phyloP scores from a whole-genome alignment of 148 eudicot species.

The Camellia granthamiana region DNA sequence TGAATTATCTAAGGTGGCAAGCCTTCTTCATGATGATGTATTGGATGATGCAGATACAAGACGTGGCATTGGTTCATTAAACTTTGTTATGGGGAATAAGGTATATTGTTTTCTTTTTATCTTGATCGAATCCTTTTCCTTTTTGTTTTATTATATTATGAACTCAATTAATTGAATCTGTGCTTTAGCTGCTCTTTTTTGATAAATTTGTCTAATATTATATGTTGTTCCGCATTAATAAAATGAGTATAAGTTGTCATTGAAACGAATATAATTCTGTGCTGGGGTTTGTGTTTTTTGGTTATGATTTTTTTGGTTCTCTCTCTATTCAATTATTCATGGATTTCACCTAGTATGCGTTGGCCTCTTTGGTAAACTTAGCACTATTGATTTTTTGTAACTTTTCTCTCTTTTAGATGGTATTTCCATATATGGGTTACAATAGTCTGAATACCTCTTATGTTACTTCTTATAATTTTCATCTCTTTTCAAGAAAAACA shows the following conservation, averaged over 20 bases:
- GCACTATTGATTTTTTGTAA: neutral
- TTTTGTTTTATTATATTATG: neutral
- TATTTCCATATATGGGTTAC: neutral
- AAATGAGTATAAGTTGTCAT: neutral
- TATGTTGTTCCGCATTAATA: neutral
- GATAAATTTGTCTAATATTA: neutral
- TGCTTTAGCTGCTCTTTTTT: neutral
- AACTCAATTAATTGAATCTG: neutral
- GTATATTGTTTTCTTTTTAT: conserved; percentile 26
- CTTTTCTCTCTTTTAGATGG: neutral
- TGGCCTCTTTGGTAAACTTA: neutral
- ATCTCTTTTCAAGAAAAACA: neutral
- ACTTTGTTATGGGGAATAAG: conserved; percentile 79
- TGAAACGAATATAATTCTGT: neutral
- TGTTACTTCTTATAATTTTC: neutral
- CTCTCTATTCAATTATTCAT: neutral
- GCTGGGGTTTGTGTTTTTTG: neutral
- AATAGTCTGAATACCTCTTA: neutral
- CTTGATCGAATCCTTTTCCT: neutral
- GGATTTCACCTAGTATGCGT: neutral
- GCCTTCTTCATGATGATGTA: conserved; percentile 99
- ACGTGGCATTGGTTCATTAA: conserved; percentile 79
- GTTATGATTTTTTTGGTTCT: neutral
- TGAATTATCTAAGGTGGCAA: conserved; percentile 66
- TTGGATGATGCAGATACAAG: conserved; percentile 98